Evolutionary conservation across 306 rosid genomes (phyloP), one percentile per base, ranked within the genome.

Genomic region (Pueraria montana): DNA sequence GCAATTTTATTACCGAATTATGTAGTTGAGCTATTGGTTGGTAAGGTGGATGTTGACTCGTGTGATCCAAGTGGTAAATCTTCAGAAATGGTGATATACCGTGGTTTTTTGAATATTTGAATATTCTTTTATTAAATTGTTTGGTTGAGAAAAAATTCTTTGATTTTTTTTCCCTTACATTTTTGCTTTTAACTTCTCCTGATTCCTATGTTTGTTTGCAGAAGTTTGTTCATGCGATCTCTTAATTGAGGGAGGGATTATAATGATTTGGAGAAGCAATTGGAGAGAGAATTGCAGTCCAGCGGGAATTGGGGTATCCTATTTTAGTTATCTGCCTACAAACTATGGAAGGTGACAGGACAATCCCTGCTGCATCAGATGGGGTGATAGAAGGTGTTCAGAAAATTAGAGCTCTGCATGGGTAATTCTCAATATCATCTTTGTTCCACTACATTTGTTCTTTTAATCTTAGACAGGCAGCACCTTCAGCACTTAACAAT

Each of bases 301-400:
- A 80, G 82, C 86, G 5, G 89, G 86, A 76, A 83, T 94, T 74
- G 88, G 80, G 80, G 74, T 88, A 65, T 83, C 87, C 88, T 46
- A 79, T 76, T 85, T 87, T 83, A 62, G 83, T 84, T 83, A 21
- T 83, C 77, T 81, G 79, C 76, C 81, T 79, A 71, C 68, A 72
- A 93, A 78, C 86, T 34, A 95, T 95, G 98, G 97, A 90, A 82
- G 78, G 90, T 89, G 95, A 95, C 20, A 81, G 72, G 63, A 55
- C 72, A 75, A 62, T 64, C 69, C 81, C 90, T 83, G 80, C 85
- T 87, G 78, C 85, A 34, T 34, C 40, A 0, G 93, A 90, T 64
- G 90, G 87, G 80, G 65, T 79, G 1, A 59, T 42, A 26, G 94
- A 89, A 66, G 82, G 82, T 72, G 72, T 86, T 79, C 94, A 83